Evolutionary conservation across 2,329 filamentous ascomycete genomes (phyloP), one percentile per base, ranked within the genome.

Genomic region (Fusarium temperatum): DNA sequence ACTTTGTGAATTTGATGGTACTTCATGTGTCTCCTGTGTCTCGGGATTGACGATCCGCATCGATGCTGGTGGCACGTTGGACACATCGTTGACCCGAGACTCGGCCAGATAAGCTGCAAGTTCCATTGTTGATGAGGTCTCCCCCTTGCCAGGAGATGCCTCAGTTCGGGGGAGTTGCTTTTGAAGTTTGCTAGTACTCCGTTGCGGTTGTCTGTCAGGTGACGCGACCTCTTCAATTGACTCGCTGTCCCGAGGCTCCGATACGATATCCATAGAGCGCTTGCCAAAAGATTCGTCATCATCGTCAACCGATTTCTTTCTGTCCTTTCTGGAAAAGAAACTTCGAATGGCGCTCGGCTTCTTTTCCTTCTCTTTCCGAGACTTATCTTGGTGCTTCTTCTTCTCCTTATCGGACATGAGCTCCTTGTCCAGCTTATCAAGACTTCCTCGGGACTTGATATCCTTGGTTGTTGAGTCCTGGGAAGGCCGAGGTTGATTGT

Each of bases 311-410:
- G 84, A 83, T 68, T 86, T 86, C 82, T 89, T 90, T 83, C 87
- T 90, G 76, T 90, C 88, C 74, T 90, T 90, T 74, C 89, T 84
- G 55, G 89, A 90, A 80, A 91, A 91, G 81, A 91, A 87, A 78
- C 87, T 89, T 59, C 89, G 88, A 75, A 91, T 85, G 18, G 82
- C 86, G 65, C 88, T 87, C 4, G 87, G 82, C 75, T 89, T 89
- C 81, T 89, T 89, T 17, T 90, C 88, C 83, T 95, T 96, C 65
- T 94, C 92, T 58, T 94, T 87, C 76, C 90, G 91, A 70, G 95
- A 93, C 70, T 88, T 87, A 80, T 94, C 89, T 76, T 91, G 95
- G 81, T 65, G 92, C 80, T 91, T 94, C 82, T 93, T 93, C 75
- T 94, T 92, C 55, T 96, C 93, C 81, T 93, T 83, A 47, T 95